Percentiles rank a stretch among this genome's conserved stretches.
Conservation (phyloP, 225 moss, liverwort and hornwort species). For the Polytrichum commune region DNA sequence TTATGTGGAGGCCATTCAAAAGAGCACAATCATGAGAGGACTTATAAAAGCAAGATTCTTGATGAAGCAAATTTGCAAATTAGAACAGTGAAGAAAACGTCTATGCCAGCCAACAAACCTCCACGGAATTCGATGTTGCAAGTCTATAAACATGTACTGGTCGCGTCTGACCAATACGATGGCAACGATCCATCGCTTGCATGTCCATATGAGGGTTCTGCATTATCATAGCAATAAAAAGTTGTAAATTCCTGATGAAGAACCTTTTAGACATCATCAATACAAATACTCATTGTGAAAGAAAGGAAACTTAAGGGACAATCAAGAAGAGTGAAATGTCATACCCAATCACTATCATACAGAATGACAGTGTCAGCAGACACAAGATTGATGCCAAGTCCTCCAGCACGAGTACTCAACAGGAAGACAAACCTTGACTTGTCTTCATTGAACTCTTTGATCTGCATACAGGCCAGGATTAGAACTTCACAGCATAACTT, state of each 20-base stretch:
- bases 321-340: not conserved
- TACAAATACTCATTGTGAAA: not conserved
- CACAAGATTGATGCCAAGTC: slow-evolving; percentile 95
- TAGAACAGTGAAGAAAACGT: no score
- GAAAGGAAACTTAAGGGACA: no score
- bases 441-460: slow-evolving; percentile 75
- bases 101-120: slow-evolving; percentile 38
- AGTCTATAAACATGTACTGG: slow-evolving; percentile 94
- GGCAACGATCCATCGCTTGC: slow-evolving; percentile 99
- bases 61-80: no score
- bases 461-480: slow-evolving; percentile 42
- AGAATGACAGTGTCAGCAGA: slow-evolving; percentile 89
- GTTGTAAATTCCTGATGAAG: no score
- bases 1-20: no score
- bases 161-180: slow-evolving; percentile 91
- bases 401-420: slow-evolving; percentile 91
- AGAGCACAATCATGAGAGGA: no score
- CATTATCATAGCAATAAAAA: not conserved
- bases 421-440: slow-evolving; percentile 67
- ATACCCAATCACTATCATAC: slow-evolving; percentile 96
- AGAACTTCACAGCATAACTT: not conserved
- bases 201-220: slow-evolving; percentile 98
- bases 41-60: no score
- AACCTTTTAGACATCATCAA: not conserved
- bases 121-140: slow-evolving; percentile 77